A percentile compares a stretch with the other conserved stretches of the same genome.
phyloP scores from a whole-genome alignment of 1,284 basidiomycete species.

The Peniophora sp. region DNA sequence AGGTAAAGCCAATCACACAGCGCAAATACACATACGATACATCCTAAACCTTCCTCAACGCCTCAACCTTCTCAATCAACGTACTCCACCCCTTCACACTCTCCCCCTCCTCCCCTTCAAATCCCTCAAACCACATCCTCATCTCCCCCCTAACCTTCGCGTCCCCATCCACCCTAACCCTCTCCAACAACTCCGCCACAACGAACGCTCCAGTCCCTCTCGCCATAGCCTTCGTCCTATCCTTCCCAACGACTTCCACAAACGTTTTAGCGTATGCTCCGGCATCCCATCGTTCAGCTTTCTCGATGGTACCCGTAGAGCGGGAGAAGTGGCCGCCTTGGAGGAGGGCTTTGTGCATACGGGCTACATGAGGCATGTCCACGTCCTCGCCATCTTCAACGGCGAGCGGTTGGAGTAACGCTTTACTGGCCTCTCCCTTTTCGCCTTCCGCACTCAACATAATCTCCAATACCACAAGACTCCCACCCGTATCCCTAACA shows the following conservation, averaged over 20 bases:
- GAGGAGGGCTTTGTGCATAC: slow-evolving; percentile 79
- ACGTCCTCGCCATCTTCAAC: slow-evolving; percentile 54
- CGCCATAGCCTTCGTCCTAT: slow-evolving; percentile 53
- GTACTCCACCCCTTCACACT: slow-evolving; percentile 14
- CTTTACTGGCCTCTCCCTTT: slow-evolving; percentile 53
- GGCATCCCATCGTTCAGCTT: slow-evolving; percentile 43
- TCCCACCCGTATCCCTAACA: slow-evolving; percentile 69
- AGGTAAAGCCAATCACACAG: too few species aligned
- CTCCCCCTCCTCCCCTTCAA: slow-evolving; percentile 26
- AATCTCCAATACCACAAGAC: slow-evolving; percentile 69
- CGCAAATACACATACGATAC: too few species aligned
- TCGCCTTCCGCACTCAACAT: slow-evolving; percentile 80
- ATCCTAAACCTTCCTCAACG: slow-evolving; percentile 6
- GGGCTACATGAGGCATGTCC: slow-evolving; percentile 71
- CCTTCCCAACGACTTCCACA: slow-evolving; percentile 47
- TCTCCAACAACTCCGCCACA: slow-evolving; percentile 68
- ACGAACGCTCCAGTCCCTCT: slow-evolving; percentile 69
- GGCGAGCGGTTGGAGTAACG: slow-evolving; percentile 50
- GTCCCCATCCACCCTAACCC: slow-evolving; percentile 37
- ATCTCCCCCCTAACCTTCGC: slow-evolving; percentile 25
- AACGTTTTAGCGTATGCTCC: slow-evolving; percentile 51
- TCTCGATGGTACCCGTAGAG: slow-evolving; percentile 42
- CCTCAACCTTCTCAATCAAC: slow-evolving; percentile 15
- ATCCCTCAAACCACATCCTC: slow-evolving; percentile 32
- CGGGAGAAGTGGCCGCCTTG: slow-evolving; percentile 86